phyloP scores from a whole-genome alignment of 2,329 filamentous ascomycete species.

The Cladosporium colombiae region DNA sequence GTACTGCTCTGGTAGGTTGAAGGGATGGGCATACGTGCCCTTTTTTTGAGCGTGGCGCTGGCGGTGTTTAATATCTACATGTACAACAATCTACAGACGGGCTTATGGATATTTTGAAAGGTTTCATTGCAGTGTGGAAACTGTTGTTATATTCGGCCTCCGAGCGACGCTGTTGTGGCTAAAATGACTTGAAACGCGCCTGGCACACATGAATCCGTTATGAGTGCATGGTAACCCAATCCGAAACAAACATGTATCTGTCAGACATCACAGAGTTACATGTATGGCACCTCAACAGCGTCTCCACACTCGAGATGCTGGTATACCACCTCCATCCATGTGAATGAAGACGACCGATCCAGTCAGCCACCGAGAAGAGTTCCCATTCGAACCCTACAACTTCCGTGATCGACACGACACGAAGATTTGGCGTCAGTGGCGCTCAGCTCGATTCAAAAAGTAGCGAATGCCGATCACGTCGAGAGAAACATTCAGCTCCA shows the following conservation, averaged over 20 bases:
- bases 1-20: background rate
- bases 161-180: background rate
- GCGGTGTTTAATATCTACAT: background rate
- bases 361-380: background rate
- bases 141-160: background rate
- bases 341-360: no score
- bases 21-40: background rate
- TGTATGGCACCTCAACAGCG: no score
- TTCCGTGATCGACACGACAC: background rate
- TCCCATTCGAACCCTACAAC: background rate
- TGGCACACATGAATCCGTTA: background rate
- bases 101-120: background rate
- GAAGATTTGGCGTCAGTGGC: background rate
- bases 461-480: background rate
- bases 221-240: no score
- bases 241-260: no score
- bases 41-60: slow-evolving; percentile 12
- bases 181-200: no score
- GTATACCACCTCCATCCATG: no score
- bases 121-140: background rate
- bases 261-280: no score
- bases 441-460: background rate
- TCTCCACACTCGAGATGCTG: no score
- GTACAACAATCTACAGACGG: background rate
- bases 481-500: background rate